Evolutionary conservation across 805 yeast species (phyloP).

Genomic region (Candida koratica): DNA sequence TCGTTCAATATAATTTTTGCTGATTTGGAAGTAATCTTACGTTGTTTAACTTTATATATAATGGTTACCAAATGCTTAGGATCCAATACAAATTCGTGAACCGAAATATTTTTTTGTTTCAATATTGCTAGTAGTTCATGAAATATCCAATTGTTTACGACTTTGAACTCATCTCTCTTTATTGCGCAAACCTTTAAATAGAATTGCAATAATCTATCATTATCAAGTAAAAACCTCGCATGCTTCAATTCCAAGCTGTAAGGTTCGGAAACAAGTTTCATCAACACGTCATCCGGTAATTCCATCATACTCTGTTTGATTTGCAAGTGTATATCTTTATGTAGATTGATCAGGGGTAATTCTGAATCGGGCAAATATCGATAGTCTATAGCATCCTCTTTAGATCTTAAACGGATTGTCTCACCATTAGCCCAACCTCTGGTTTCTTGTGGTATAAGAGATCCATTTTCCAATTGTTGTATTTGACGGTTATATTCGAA

Average conservation of each 20-base stretch:
- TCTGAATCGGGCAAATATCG: conserved; percentile 95
- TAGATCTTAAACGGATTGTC: conserved; percentile 66
- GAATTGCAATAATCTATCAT: conserved; percentile 47
- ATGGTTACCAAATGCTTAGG: conserved; percentile 51
- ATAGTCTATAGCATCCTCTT: conserved; percentile 82
- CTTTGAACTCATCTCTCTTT: conserved; percentile 23
- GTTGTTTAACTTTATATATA: conserved; percentile 43
- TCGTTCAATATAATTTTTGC: conserved; percentile 65
- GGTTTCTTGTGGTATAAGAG: conserved; percentile 53
- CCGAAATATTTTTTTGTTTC: conserved; percentile 43
- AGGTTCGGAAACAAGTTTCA: conserved; percentile 31
- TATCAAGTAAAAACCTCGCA: conserved; percentile 63
- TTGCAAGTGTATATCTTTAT: conserved; percentile 37
- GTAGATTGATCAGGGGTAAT: conserved; percentile 55
- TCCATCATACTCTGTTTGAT: conserved; percentile 47
- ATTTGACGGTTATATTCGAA: conserved; percentile 74
- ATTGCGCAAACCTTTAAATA: conserved; percentile 42
- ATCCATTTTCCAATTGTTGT: conserved; percentile 31
- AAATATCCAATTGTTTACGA: conserved; percentile 73
- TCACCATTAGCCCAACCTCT: conserved; percentile 85
- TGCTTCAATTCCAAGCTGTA: conserved; percentile 64
- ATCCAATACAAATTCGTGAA: conserved; percentile 27
- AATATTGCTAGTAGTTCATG: conserved; percentile 76
- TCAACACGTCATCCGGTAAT: conserved; percentile 58
- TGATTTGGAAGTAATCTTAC: conserved; percentile 57